phyloP scores from a whole-genome alignment of 805 yeast genomes.

The Kuraishia capsulata region DNA sequence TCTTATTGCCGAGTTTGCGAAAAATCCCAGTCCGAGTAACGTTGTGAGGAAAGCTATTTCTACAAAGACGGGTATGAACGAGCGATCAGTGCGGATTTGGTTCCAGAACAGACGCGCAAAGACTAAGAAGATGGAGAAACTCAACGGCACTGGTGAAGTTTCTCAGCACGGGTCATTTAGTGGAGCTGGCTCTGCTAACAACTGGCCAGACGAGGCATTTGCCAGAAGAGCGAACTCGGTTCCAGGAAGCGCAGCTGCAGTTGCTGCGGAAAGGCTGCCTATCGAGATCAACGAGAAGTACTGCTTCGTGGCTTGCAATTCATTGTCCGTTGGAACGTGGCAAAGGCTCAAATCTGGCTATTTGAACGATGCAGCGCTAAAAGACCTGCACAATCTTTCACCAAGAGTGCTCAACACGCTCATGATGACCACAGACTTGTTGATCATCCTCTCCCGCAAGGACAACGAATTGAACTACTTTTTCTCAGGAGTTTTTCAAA shows the following conservation, averaged over 20 bases:
- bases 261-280: constrained; percentile 10
- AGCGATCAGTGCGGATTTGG: constrained; percentile 87
- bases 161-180: constrained; percentile 12
- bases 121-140: constrained; percentile 54
- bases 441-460: constrained; percentile 62
- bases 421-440: constrained; percentile 61
- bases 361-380: constrained; percentile 28
- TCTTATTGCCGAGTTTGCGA: constrained; percentile 58
- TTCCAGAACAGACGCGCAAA: constrained; percentile 85
- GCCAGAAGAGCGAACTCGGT: constrained; percentile 13
- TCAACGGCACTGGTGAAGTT: constrained; percentile 14
- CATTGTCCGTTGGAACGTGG: constrained; percentile 74
- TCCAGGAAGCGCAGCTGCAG: too few relatives aligned
- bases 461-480: constrained; percentile 70
- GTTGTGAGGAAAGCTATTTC: constrained; percentile 63
- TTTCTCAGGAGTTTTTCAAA: constrained; percentile 64
- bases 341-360: constrained; percentile 66
- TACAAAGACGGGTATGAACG: constrained; percentile 70
- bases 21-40: constrained; percentile 69
- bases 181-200: constrained; percentile 9
- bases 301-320: constrained; percentile 56
- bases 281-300: constrained; percentile 51
- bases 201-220: constrained; percentile 20
- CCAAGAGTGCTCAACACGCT: constrained; percentile 56
- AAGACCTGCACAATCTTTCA: constrained; percentile 48